Evolutionary conservation across 345 rosid genomes (phyloP).

Genomic region (Populus ilicifolia): DNA sequence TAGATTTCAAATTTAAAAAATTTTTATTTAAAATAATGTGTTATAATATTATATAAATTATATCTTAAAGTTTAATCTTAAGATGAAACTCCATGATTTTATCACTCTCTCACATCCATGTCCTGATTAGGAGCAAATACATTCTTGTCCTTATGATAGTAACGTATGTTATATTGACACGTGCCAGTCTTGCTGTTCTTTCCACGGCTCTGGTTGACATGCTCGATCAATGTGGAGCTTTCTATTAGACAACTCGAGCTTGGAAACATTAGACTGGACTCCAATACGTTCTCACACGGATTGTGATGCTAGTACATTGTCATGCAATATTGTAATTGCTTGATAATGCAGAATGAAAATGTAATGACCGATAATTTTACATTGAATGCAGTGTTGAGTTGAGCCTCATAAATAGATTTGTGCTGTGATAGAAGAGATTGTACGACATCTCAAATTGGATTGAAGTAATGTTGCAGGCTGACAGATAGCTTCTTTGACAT

Average conservation of each 20-base stretch:
- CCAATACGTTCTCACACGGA: neutral
- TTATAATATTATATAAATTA: no score
- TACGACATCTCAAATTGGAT: neutral
- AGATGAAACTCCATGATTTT: no score
- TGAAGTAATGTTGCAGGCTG: neutral
- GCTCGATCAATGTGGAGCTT: neutral
- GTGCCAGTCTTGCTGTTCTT: no score
- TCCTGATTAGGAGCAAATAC: no score
- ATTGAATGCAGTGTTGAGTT: neutral
- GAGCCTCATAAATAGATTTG: neutral
- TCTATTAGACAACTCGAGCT: neutral
- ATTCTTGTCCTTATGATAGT: no score
- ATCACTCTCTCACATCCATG: no score
- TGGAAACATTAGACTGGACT: neutral
- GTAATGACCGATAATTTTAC: neutral
- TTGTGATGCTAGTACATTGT: neutral
- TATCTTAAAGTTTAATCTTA: no score
- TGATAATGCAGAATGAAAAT: neutral
- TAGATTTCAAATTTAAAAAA: no score
- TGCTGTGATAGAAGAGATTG: neutral
- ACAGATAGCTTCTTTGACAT: neutral
- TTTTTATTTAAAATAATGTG: rapidly evolving
- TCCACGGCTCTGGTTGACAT: neutral
- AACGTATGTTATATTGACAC: no score
- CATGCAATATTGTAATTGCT: neutral